These are phyloP conservation scores for Eleusine coracana DNA, from an alignment of 176 grass and related monocot genomes.

Conservation along the genomic window DNA sequence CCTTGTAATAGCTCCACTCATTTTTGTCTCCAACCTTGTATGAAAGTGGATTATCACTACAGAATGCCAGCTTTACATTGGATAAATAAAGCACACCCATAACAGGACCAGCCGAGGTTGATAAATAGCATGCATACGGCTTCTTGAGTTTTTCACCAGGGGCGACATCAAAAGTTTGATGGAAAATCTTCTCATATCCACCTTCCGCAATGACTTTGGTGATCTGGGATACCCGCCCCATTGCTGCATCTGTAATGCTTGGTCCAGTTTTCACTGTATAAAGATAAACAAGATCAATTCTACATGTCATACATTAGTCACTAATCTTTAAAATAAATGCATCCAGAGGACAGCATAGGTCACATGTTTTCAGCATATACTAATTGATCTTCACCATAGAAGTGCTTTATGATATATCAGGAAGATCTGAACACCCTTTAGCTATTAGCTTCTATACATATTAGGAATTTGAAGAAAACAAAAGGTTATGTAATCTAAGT, in stretches of 20 bases:
- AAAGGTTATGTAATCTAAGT: background rate
- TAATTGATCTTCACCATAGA: background rate
- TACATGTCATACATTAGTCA: background rate
- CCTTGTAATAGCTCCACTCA: constrained; percentile 99
- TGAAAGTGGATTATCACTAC: constrained; percentile 89
- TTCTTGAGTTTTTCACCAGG: constrained; percentile 90
- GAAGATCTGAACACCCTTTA: background rate
- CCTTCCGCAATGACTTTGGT: constrained; percentile 98
- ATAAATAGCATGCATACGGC: constrained; percentile 86
- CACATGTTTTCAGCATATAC: background rate
- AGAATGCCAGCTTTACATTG: constrained; percentile 87
- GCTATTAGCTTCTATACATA: background rate
- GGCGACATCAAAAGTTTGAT: constrained; percentile 77
- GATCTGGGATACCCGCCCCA: constrained; percentile 86
- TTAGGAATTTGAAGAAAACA: background rate
- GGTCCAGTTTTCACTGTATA: constrained; percentile 97
- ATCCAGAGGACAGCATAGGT: background rate
- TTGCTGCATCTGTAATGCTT: constrained; percentile 92
- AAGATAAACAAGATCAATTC: constrained; percentile 12
- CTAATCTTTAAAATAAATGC: background rate
- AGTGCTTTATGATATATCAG: background rate
- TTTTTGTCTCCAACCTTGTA: constrained; percentile 84
- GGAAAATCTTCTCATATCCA: constrained; percentile 97
- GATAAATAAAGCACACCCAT: constrained; percentile 96
- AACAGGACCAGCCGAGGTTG: constrained; percentile 92